Evolutionary conservation across 1,284 basidiomycete species (phyloP), one percentile per base, ranked within the genome.

Genomic region (Cutaneotrichosporon cyanovorans): DNA sequence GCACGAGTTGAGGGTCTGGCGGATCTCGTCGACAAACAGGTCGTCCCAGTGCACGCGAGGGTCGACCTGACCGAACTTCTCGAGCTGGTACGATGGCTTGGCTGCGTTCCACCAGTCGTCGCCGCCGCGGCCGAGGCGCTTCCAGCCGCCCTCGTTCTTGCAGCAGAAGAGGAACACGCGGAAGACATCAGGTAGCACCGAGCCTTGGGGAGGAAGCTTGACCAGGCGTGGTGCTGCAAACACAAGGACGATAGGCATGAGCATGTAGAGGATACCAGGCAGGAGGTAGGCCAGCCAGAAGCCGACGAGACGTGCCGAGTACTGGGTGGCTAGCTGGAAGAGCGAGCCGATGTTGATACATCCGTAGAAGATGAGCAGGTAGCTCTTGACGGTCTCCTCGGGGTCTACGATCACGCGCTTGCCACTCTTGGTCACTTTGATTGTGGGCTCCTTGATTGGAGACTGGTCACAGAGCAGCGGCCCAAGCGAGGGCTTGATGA

Each of bases 251-350:
- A 71, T 65, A 19, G 73, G 63, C 56, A 70, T 68, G 40, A 74
- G 46, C 40, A 71, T 55, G 60, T 76, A 77, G 44, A 76, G 56
- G 51, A 75, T 65, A 40, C 73, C 74, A 6, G 75, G 75, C 6
- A 75, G 51, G n/a, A 74, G 63, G 65, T 62, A 76, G 28, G 69
- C 69, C 20, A 74, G 63, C 71, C 71, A 74, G 60, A 71, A 74
- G 8, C 72, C 72, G 42, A 71, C 56, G 23, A 63, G 51, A 48
- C 67, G 60, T 30, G 65, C 68, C 15, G 62, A 48, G 56, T 71
- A 73, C n/a, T 63, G 53, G 9, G 67, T 66, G 12, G 63, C 67
- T 31, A 71, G 44, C 34, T 59, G 51, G 55, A 71, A 69, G 53
- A 71, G 65, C 11, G 67, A 58, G 14, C 71, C 71, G 47, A 72